Base-by-base conservation (phyloP, 2,329 filamentous ascomycete species). In the Xylogone sp. region DNA sequence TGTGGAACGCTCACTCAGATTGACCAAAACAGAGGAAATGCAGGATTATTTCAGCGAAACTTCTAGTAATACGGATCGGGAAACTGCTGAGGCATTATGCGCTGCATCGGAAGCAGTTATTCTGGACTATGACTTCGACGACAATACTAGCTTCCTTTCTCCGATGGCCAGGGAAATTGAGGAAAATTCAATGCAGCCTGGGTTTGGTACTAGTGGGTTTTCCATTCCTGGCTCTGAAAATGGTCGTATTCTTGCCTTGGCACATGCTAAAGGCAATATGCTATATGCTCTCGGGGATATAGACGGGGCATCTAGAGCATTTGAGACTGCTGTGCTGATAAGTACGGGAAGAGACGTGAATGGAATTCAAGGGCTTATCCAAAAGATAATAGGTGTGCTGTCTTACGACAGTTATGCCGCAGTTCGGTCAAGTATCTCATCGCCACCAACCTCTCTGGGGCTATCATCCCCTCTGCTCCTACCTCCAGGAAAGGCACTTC, bases 231-330 rank as follows among this genome's bases (percentile, higher is more conserved):
- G 87, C 2, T 83, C 81, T 43, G 94, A 99, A 59, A 97, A 97
- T 65, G 94, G 93, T 8, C 83, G 94, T 53, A 90, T 99, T 63
- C 79, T 99, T 43, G 88, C 91, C n/a, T 78, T 99, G 16, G 84
- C 97, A 42, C 94, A 99, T 70, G 92, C 93, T 19, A 99, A 97
- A 69, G 94, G 93, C n/a, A 97, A 97, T 56, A 95, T 97, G 87
- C 77, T 97, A 1, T 99, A 99, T 69, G 84, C 89, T 21, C 73
- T 95, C 24, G 93, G 93, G 44, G 87, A 97, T 58, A 88, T 94
- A 57, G 76, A 79, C 39, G 82, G 79, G 42, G 94, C 94, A 42
- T 91, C 93, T 1, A 82, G 84, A 60, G 90, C 94, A 3, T 99
- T 99, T 61, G 94, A 99, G 67, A 91, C 97, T 68, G 93, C 92